A percentile compares a stretch with the other conserved stretches of the same genome.
Evolutionary conservation across 108 stramenopile species (phyloP).

Genomic region (Cyclotella choctawhatcheeana): DNA sequence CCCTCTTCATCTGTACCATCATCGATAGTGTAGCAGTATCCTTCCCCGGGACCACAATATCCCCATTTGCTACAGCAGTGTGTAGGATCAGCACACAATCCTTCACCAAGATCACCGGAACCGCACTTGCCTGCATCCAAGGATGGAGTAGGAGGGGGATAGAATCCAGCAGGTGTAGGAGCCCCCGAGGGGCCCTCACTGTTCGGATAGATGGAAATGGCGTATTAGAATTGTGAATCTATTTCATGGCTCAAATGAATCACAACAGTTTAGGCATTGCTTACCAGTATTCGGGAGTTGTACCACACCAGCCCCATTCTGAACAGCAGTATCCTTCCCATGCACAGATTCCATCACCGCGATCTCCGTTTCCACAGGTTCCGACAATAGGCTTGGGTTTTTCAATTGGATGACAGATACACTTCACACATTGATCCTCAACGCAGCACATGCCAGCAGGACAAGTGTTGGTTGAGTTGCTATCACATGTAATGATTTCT

Average conservation of each 20-base stretch:
- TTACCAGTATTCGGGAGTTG: slow-evolving; percentile 34
- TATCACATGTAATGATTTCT: slow-evolving; percentile 15
- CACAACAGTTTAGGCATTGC: background rate
- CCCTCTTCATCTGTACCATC: slow-evolving; percentile 32
- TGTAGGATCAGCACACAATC: slow-evolving; percentile 31
- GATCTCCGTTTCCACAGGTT: slow-evolving; percentile 27
- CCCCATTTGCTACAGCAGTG: slow-evolving; percentile 43
- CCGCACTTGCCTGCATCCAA: slow-evolving; percentile 47
- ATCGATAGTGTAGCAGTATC: slow-evolving; percentile 35
- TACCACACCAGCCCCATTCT: slow-evolving; percentile 38
- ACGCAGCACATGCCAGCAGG: slow-evolving; percentile 26
- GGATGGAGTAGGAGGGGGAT: slow-evolving; percentile 28
- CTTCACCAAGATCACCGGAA: slow-evolving; percentile 33
- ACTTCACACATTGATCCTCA: slow-evolving; percentile 6
- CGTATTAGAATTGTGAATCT: background rate
- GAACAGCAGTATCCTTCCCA: slow-evolving; percentile 44
- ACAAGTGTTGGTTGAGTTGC: slow-evolving; percentile 21
- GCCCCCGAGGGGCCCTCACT: slow-evolving; percentile 32
- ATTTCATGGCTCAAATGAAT: background rate
- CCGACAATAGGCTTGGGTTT: slow-evolving; percentile 25
- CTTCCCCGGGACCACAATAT: slow-evolving; percentile 47
- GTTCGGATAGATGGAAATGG: background rate
- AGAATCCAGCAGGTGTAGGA: slow-evolving; percentile 30
- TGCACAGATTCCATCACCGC: slow-evolving; percentile 42
- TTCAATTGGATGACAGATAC: slow-evolving; percentile 19